These are phyloP conservation scores for Byssochlamys sp. DNA, from an alignment of 2,329 filamentous ascomycete genomes.

Conservation along the genomic window DNA sequence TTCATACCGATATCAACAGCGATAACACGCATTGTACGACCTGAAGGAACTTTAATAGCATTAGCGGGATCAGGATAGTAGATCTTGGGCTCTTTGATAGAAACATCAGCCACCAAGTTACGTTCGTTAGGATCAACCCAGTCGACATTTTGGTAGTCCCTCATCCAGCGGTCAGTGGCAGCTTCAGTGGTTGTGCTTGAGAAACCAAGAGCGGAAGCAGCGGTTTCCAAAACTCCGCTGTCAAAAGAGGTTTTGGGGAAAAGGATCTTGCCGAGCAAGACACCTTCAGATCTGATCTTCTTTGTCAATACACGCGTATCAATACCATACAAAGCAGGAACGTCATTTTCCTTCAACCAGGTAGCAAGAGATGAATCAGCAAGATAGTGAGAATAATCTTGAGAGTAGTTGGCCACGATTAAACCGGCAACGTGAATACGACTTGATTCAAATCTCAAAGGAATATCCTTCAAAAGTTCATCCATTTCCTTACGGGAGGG, in stretches of 20 bases:
- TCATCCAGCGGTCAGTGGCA: constrained; percentile 40
- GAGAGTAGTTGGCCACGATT: constrained; percentile 80
- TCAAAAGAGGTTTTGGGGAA: no score
- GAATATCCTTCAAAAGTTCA: constrained; percentile 72
- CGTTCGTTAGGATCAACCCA: constrained; percentile 88
- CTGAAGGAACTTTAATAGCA: constrained; percentile 85
- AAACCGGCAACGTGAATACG: constrained; percentile 91
- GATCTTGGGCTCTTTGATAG: constrained; percentile 66
- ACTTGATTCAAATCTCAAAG: constrained; percentile 83
- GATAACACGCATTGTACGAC: constrained; percentile 74
- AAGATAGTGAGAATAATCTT: constrained; percentile 90
- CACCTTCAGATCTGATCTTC: constrained; percentile 83
- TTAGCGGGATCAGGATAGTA: constrained; percentile 61
- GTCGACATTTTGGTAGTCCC: constrained; percentile 64
- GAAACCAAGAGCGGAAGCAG: constrained; percentile 34
- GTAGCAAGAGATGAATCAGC: constrained; percentile 80
- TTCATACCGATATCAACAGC: constrained; percentile 97
- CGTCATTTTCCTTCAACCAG: constrained; percentile 91
- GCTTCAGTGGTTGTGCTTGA: constrained; percentile 11
- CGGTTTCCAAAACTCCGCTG: constrained; percentile 51
- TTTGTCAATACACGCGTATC: constrained; percentile 91
- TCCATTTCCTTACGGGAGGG: constrained; percentile 78
- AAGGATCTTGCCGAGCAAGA: constrained; percentile 94
- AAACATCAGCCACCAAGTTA: constrained; percentile 92
- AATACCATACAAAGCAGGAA: constrained; percentile 89